These are phyloP conservation scores for Vitis labrusca DNA, from an alignment of 164 flowering plant genomes.

Conservation along the genomic window DNA sequence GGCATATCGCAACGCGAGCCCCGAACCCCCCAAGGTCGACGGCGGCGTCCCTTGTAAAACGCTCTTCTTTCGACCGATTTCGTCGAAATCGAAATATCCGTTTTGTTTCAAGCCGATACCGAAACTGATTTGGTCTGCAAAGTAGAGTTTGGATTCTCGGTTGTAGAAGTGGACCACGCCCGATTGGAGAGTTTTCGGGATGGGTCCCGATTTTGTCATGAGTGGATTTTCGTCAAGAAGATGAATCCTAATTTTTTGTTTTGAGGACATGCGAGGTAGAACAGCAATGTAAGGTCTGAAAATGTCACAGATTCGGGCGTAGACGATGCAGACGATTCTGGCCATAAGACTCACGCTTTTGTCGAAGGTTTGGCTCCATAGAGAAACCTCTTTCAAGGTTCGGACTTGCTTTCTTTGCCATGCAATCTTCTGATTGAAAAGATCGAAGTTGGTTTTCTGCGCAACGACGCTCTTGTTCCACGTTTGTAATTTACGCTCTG, in stretches of 20 bases:
- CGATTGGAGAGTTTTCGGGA: slow-evolving; percentile 11
- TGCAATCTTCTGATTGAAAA: slow-evolving; percentile 40
- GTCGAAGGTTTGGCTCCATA: slow-evolving; percentile 67
- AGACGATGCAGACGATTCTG: slow-evolving; percentile 37
- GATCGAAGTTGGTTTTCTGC: slow-evolving; percentile 27
- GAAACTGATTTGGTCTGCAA: not conserved
- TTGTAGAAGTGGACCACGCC: slow-evolving; percentile 26
- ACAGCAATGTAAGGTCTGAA: slow-evolving; percentile 49
- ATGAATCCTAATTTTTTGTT: not conserved
- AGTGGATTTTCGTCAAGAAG: not conserved
- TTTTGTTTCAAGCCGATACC: slow-evolving; percentile 6
- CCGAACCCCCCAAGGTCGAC: slow-evolving; percentile 68
- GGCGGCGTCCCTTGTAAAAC: slow-evolving; percentile 40
- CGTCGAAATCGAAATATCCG: too few relatives aligned
- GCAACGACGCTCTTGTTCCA: slow-evolving; percentile 27
- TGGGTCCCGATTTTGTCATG: slow-evolving; percentile 33
- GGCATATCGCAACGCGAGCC: slow-evolving; percentile 64
- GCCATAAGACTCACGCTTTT: slow-evolving; percentile 58
- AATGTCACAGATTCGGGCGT: slow-evolving; percentile 47
- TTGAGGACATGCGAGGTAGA: slow-evolving; percentile 22
- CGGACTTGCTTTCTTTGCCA: slow-evolving; percentile 46
- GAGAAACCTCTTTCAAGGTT: slow-evolving; percentile 36
- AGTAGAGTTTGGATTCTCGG: slow-evolving; percentile 16
- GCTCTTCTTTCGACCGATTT: slow-evolving; percentile 10
- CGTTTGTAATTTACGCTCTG: slow-evolving; percentile 41